Evolutionary conservation across 2,329 filamentous ascomycete genomes (phyloP).

Genomic region (Colletotrichum acutatum): DNA sequence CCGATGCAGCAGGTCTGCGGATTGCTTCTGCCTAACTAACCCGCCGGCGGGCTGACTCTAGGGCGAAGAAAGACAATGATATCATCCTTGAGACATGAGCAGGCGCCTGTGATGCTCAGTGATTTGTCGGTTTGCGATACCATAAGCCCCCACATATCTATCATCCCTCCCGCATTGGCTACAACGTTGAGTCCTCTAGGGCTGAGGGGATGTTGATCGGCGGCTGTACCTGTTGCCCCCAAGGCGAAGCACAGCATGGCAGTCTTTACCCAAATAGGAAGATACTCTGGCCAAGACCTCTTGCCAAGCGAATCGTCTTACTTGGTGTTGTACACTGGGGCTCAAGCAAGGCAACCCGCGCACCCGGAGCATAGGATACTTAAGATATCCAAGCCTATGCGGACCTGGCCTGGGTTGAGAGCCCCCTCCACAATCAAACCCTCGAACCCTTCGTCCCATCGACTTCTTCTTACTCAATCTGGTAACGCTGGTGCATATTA

Average conservation of each 20-base stretch:
- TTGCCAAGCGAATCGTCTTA: background rate
- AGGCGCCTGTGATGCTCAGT: background rate
- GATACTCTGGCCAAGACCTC: slow-evolving; percentile 33
- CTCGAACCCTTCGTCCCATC: background rate
- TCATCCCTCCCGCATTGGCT: background rate
- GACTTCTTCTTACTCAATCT: slow-evolving; percentile 23
- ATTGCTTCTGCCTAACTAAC: background rate
- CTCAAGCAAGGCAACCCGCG: slow-evolving; percentile 10
- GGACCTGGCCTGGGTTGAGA: background rate
- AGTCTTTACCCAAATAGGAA: slow-evolving; percentile 28
- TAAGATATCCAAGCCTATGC: slow-evolving; percentile 22
- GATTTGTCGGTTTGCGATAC: slow-evolving; percentile 10
- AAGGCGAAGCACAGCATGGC: background rate
- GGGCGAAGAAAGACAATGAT: background rate
- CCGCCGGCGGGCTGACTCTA: background rate
- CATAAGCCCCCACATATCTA: background rate
- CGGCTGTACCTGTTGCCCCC: slow-evolving; percentile 8
- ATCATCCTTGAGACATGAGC: background rate
- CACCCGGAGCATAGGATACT: background rate
- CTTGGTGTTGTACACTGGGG: background rate
- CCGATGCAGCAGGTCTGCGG: background rate
- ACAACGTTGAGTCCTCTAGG: background rate
- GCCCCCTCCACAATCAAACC: background rate
- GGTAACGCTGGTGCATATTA: slow-evolving; percentile 13
- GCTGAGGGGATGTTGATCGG: slow-evolving; percentile 21